These are phyloP conservation scores for Trametes cubensis DNA, from an alignment of 768 basidiomycete species.

Conservation along the genomic window DNA sequence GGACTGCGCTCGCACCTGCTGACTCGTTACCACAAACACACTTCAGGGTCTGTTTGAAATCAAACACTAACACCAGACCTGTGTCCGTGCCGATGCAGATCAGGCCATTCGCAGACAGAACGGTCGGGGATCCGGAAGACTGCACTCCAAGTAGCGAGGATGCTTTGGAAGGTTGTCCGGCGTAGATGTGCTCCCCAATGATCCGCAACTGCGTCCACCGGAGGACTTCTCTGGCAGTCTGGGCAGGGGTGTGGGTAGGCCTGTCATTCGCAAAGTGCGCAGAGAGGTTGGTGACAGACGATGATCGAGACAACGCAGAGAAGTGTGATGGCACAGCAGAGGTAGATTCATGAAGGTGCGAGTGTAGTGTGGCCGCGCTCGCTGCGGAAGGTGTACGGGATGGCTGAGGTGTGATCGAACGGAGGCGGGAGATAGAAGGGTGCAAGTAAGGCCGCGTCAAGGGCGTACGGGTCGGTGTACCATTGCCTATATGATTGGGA, in stretches of 20 bases:
- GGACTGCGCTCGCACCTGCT: constrained; percentile 49
- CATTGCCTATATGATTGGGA: constrained; percentile 12
- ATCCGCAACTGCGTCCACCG: constrained; percentile 72
- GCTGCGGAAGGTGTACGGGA: constrained; percentile 44
- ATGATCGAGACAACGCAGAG: constrained; percentile 69
- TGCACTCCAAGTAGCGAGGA: constrained; percentile 63
- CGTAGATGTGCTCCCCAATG: constrained; percentile 60
- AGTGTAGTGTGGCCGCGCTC: constrained; percentile 47
- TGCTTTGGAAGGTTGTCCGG: constrained; percentile 57
- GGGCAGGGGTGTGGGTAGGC: constrained; percentile 4
- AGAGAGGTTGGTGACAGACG: constrained; percentile 58
- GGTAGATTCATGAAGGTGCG: constrained; percentile 45
- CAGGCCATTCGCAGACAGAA: constrained; percentile 81
- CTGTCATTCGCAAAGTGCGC: constrained; percentile 30
- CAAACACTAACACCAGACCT: constrained; percentile 82
- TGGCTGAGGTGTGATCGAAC: constrained; percentile 61
- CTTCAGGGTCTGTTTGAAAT: constrained; percentile 85
- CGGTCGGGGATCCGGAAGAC: constrained; percentile 69
- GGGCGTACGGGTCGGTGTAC: constrained; percentile 14
- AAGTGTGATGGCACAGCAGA: constrained; percentile 67
- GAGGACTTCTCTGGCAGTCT: constrained; percentile 60
- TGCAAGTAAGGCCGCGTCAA: constrained; percentile 61
- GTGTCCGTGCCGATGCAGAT: constrained; percentile 86
- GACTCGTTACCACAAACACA: constrained; percentile 75
- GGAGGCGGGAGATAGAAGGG: constrained; percentile 78